These are phyloP conservation scores for Miscanthus lutarioriparius DNA, from an alignment of 176 grass and related monocot species.

Conservation along the genomic window DNA sequence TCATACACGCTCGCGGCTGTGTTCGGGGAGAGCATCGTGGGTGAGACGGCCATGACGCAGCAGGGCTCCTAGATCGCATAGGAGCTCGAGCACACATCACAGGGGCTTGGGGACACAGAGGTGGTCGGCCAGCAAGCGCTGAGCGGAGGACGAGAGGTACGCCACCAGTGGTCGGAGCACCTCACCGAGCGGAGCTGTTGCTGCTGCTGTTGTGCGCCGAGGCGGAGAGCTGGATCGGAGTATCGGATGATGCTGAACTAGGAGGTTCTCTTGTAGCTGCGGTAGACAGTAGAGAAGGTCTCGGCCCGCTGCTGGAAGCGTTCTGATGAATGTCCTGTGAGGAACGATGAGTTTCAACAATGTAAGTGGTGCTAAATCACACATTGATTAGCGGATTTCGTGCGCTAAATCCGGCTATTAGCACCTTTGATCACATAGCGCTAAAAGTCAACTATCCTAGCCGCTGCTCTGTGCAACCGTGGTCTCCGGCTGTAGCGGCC, in stretches of 20 bases:
- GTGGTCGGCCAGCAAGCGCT: not conserved
- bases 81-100: not conserved
- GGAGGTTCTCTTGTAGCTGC: not conserved
- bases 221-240: not conserved
- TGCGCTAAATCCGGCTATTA: too few species aligned
- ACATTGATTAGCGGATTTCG: too few species aligned
- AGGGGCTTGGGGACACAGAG: not conserved
- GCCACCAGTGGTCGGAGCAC: not conserved
- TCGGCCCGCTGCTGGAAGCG: not conserved
- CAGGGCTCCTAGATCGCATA: not conserved
- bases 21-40: not conserved
- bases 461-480: too few species aligned
- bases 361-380: too few species aligned
- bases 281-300: not conserved
- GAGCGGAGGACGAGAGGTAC: not conserved
- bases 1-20: not conserved
- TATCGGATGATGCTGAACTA: not conserved
- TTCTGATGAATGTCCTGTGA: too few species aligned
- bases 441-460: too few species aligned
- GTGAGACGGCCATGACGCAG: not conserved
- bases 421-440: too few species aligned
- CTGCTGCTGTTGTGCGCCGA: not conserved
- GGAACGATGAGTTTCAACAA: too few species aligned
- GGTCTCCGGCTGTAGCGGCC: too few species aligned
- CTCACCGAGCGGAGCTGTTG: not conserved